Evolutionary conservation across 768 basidiomycete genomes (phyloP).

Genomic region (Arthromyces matolae): DNA sequence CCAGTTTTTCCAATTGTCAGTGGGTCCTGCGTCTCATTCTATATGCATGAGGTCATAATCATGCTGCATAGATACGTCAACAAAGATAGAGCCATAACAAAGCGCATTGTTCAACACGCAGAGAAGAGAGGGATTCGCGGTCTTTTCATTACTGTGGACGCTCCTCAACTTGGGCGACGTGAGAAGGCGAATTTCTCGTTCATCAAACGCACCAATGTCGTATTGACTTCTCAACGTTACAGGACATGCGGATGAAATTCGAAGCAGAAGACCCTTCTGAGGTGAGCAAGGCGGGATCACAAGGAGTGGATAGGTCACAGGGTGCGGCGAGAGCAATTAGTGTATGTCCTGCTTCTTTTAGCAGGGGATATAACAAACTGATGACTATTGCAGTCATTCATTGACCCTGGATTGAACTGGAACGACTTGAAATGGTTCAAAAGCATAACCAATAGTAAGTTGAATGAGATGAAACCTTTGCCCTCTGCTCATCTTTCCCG

Average conservation of each 20-base stretch:
- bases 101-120: constrained; percentile 85
- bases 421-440: constrained; percentile 80
- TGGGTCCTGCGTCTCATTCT: neutral
- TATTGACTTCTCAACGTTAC: neutral
- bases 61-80: constrained; percentile 71
- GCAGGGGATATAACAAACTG: too few species aligned
- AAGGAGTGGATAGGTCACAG: constrained; percentile 74
- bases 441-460: constrained; percentile 62
- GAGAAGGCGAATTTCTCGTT: constrained; percentile 54
- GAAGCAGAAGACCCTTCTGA: constrained; percentile 71
- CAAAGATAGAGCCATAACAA: constrained; percentile 81
- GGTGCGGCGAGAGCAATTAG: constrained; percentile 94
- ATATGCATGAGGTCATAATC: neutral
- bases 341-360: constrained; percentile 37
- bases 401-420: constrained; percentile 90
- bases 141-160: constrained; percentile 96
- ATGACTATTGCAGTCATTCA: constrained; percentile 80
- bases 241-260: constrained; percentile 97
- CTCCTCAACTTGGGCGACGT: constrained; percentile 90
- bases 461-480: constrained; percentile 6
- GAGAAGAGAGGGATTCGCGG: constrained; percentile 88
- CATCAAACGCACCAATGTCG: neutral
- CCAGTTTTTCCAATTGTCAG: constrained; percentile 83
- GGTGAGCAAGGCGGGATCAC: constrained; percentile 47
- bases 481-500: constrained; percentile 24